Evolutionary conservation across 2,329 filamentous ascomycete genomes (phyloP).

Genomic region (Phaeoacremonium minimum): DNA sequence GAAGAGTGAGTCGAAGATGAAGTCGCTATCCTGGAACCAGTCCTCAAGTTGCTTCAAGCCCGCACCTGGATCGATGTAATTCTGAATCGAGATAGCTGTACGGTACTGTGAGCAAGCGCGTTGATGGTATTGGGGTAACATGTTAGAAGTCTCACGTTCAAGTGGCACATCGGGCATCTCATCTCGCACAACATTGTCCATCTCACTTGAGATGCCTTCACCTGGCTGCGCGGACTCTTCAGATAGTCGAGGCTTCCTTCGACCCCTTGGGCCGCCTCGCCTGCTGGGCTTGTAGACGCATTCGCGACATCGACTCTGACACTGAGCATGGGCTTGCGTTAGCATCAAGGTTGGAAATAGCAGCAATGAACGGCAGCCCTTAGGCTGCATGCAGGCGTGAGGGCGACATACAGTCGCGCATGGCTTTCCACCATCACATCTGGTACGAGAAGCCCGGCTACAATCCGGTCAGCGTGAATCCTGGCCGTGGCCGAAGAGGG

Average conservation of each 20-base stretch:
- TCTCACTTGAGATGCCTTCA: no score
- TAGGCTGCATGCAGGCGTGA: neutral
- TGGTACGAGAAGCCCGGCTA: conserved; percentile 38
- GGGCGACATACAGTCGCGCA: conserved; percentile 34
- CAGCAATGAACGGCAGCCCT: no score
- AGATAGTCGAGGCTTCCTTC: conserved; percentile 29
- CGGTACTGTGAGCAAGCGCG: conserved; percentile 5
- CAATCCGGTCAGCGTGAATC: conserved; percentile 7
- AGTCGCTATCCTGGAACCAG: conserved; percentile 40
- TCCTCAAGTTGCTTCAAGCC: conserved; percentile 41
- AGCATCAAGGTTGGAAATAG: conserved; percentile 5
- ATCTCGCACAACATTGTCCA: no score
- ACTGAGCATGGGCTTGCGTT: conserved; percentile 19
- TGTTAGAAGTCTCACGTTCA: conserved; percentile 18
- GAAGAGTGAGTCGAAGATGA: conserved; percentile 41
- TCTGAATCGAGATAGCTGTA: conserved; percentile 27
- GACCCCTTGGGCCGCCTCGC: conserved; percentile 36
- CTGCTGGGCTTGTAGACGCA: conserved; percentile 38
- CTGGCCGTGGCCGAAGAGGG: neutral
- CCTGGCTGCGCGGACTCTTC: conserved; percentile 17
- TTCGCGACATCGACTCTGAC: conserved; percentile 31
- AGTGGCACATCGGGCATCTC: conserved; percentile 23
- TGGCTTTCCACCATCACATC: conserved; percentile 39
- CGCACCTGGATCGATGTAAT: conserved; percentile 41
- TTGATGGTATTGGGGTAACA: no score